Base-by-base conservation (phyloP, 306 rosid genomes). In the Acacia acuminata region DNA sequence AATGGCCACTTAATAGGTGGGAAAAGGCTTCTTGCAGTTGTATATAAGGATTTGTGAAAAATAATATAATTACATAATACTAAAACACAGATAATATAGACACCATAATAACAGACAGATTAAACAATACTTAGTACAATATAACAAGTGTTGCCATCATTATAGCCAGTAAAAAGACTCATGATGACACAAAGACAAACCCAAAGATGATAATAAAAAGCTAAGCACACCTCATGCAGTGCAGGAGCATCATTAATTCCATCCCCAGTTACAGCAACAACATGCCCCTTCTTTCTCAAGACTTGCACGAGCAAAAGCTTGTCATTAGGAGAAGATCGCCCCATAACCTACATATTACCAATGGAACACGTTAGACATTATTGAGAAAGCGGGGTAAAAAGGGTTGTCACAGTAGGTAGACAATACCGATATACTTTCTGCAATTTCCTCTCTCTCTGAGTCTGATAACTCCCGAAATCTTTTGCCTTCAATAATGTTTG, bases 191-290 rank as follows among this genome's bases (percentile, higher is more conserved):
- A 56, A 60, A 36, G 80, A 17, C 5, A 48, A 40, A 71, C 58
- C 73, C 42, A 44, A 72, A 81, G 60, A 61, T 65, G 8, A 32
- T 22, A 25, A 56, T 68, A 71, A 73, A 70, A 81, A 43, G 34
- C 61, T 15, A 74, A 27, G 32, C 64, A 55, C 75, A 94, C 98
- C 98, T 94, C 98, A 60, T 94, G 97, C 13, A 94, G 83, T 43
- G 98, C 98, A 22, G 97, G 97, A 80, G 98, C 98, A 84, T 94
- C 97, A 83, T 94, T 92, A 30, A 97, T 91, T 85, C 98, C 98
- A 83, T 94, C 97, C 76, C 98, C 98, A 60, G 96, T 94, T 47
- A 92, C 98, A 64, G 98, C 98, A 84, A 94, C 97, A 80, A 94
- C 91, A 56, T 89, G 93, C 63, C 90, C 91, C 77, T 73, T 88